Evolutionary conservation across 345 rosid genomes (phyloP).

Genomic region (Gynandropsis gynandra): DNA sequence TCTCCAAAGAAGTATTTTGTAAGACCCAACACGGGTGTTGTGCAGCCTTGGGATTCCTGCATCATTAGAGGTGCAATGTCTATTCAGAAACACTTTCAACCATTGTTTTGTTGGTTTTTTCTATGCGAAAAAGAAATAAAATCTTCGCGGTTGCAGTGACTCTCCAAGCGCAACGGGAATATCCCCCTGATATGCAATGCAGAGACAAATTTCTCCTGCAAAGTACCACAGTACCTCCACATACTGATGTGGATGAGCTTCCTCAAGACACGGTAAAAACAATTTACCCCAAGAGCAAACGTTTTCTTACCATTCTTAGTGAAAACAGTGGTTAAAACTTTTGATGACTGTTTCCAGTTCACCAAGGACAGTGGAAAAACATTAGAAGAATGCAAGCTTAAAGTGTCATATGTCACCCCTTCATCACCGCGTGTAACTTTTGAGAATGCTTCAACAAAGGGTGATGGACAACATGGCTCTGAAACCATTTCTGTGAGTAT

Average conservation of each 20-base stretch:
- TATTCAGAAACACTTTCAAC: not conserved
- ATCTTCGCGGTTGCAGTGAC: conserved; percentile 46
- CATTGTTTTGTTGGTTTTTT: not conserved
- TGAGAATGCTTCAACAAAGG: conserved; percentile 43
- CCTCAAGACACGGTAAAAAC: conserved; percentile 69
- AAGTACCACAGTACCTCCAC: conserved; percentile 68
- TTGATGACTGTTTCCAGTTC: conserved; percentile 40
- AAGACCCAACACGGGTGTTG: conserved; percentile 80
- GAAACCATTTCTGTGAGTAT: conserved; percentile 63
- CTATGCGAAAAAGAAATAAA: not conserved
- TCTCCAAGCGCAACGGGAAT: conserved; percentile 78
- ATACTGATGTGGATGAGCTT: conserved; percentile 77
- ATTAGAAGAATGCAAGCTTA: conserved; percentile 78
- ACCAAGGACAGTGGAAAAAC: conserved; percentile 62
- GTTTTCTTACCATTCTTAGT: not conserved
- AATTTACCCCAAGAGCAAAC: not conserved
- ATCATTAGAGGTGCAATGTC: conserved; percentile 52
- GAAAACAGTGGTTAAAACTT: not conserved
- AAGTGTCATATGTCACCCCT: conserved; percentile 56
- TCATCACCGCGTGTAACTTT: conserved; percentile 45
- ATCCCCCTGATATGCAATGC: conserved; percentile 86
- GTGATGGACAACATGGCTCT: conserved; percentile 34
- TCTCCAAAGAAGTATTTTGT: conserved; percentile 97
- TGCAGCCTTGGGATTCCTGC: conserved; percentile 76
- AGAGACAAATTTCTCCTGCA: conserved; percentile 95